phyloP scores from a whole-genome alignment of 2,329 filamentous ascomycete species.

The Colletotrichum orbiculare region DNA sequence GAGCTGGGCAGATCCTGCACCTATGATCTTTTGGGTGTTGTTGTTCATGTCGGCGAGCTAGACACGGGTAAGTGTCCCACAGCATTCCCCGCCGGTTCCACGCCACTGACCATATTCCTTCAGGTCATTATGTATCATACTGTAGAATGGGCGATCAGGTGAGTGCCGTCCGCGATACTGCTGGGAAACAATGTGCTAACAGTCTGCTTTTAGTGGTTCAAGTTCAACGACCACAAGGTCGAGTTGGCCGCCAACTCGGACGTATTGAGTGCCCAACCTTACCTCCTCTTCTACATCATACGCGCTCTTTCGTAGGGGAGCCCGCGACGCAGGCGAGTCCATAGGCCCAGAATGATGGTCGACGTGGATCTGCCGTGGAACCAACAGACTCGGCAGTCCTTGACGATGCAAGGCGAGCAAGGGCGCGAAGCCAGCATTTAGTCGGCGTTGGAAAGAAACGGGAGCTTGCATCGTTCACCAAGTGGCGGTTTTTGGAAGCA shows the following conservation, averaged over 20 bases:
- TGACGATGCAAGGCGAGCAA: background rate
- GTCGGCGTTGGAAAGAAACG: slow-evolving; percentile 34
- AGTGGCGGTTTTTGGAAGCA: background rate
- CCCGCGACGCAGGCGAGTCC: background rate
- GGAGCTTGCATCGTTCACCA: slow-evolving; percentile 4
- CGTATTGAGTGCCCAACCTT: slow-evolving; percentile 87
- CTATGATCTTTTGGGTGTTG: slow-evolving; percentile 89
- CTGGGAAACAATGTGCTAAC: slow-evolving; percentile 40
- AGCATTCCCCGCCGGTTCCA: no score
- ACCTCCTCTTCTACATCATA: slow-evolving; percentile 88
- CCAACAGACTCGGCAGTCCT: no score
- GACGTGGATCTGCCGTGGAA: no score
- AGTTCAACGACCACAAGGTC: slow-evolving; percentile 95
- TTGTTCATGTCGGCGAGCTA: slow-evolving; percentile 93
- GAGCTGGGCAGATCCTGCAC: slow-evolving; percentile 74
- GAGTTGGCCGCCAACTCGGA: slow-evolving; percentile 85
- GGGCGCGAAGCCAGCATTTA: slow-evolving; percentile 23
- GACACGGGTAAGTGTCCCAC: slow-evolving; percentile 84
- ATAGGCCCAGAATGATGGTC: background rate
- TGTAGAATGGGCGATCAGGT: slow-evolving; percentile 82
- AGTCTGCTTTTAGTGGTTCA: slow-evolving; percentile 76
- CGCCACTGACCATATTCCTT: background rate
- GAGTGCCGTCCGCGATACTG: slow-evolving; percentile 39
- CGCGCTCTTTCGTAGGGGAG: slow-evolving; percentile 62
- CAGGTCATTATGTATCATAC: slow-evolving; percentile 87